These are phyloP conservation scores for Camelina laxa DNA, from an alignment of 345 rosid genomes.

Conservation along the genomic window DNA sequence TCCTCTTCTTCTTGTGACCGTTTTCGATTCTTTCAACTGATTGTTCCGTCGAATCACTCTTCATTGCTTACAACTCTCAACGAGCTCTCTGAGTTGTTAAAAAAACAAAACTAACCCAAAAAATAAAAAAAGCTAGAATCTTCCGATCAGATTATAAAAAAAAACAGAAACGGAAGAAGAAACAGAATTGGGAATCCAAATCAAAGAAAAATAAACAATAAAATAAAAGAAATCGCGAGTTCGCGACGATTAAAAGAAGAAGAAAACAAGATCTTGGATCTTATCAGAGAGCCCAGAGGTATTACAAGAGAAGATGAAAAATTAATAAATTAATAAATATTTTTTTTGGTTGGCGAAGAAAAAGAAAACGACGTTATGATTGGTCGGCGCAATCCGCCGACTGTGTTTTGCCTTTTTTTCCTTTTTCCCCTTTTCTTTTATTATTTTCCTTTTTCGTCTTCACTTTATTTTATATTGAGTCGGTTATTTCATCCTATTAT, in stretches of 20 bases:
- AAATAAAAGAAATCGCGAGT: neutral
- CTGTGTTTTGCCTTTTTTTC: constrained; percentile 22
- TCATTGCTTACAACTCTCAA: constrained; percentile 45
- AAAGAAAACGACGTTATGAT: constrained; percentile 36
- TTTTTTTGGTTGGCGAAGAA: constrained; percentile 14
- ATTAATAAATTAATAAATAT: too few relatives aligned
- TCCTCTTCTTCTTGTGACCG: constrained; percentile 73
- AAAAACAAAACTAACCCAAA: neutral
- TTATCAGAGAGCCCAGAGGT: constrained; percentile 2
- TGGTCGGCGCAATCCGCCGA: constrained; percentile 47
- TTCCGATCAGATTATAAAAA: constrained; percentile 55
- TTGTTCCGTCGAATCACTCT: constrained; percentile 47
- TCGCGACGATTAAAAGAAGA: constrained; percentile 10
- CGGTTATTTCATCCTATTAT: neutral
- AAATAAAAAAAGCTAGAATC: constrained; percentile 40
- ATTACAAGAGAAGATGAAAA: neutral
- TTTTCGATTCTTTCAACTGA: constrained; percentile 59
- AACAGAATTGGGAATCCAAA: neutral
- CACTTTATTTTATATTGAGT: neutral
- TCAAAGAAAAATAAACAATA: neutral
- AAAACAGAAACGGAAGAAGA: constrained; percentile 58
- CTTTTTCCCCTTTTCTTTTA: neutral
- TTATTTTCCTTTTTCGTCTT: neutral
- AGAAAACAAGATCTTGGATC: constrained; percentile 14
- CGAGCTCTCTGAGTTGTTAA: neutral